Evolutionary conservation across 805 yeast species (phyloP).

Genomic region (Starmerella kuoi): DNA sequence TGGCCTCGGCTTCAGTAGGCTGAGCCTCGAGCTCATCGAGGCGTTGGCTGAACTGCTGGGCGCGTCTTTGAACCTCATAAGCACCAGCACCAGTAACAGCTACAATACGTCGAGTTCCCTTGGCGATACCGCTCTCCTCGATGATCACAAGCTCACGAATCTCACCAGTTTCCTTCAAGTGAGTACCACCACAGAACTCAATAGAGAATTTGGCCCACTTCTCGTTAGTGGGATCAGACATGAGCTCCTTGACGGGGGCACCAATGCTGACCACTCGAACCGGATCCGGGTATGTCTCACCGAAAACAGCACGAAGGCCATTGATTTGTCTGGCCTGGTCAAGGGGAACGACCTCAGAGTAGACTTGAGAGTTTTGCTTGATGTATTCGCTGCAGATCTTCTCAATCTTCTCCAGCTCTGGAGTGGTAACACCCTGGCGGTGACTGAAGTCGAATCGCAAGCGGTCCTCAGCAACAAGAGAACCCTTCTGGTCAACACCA

Average conservation of each 20-base stretch:
- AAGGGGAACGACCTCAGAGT: conserved; percentile 70
- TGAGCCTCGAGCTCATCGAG: conserved; percentile 53
- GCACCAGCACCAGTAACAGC: conserved; percentile 93
- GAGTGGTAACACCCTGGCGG: conserved; percentile 64
- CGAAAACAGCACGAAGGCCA: conserved; percentile 95
- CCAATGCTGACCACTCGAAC: conserved; percentile 97
- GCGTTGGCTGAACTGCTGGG: conserved; percentile 52
- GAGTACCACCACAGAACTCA: conserved; percentile 99
- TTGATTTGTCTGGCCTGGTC: conserved; percentile 57
- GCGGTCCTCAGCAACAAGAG: conserved; percentile 89
- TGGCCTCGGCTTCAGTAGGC: conserved; percentile 61
- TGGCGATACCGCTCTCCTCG: conserved; percentile 96
- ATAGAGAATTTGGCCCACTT: conserved; percentile 72
- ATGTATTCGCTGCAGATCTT: conserved; percentile 58
- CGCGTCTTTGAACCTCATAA: conserved; percentile 75
- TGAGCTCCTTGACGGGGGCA: conserved; percentile 68
- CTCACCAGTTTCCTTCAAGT: conserved; percentile 82
- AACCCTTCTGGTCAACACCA: conserved; percentile 88
- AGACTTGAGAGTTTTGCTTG: conserved; percentile 59
- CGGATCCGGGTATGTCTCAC: conserved; percentile 98
- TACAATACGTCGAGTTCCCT: conserved; percentile 95
- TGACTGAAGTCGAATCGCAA: conserved; percentile 93
- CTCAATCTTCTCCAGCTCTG: conserved; percentile 69
- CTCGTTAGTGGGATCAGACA: conserved; percentile 54
- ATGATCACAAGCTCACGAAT: conserved; percentile 79